Evolutionary conservation across 2,329 filamentous ascomycete species (phyloP).

Genomic region (Beauveria sp.): DNA sequence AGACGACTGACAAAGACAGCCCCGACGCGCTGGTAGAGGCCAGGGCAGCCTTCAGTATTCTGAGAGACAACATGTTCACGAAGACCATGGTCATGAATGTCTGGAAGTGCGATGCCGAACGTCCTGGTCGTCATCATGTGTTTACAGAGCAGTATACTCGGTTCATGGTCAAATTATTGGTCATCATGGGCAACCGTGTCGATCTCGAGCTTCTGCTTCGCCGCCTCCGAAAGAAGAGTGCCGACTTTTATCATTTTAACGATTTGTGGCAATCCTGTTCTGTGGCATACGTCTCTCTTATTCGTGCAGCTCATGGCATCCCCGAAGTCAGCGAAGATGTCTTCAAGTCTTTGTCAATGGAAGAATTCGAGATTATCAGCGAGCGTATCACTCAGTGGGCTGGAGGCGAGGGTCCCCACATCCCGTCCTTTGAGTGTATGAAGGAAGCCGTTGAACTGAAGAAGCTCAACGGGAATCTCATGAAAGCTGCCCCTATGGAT

Average conservation of each 20-base stretch:
- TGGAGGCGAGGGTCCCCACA: constrained; percentile 27
- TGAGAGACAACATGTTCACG: constrained; percentile 68
- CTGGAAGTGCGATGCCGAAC: constrained; percentile 86
- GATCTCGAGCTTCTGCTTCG: constrained; percentile 73
- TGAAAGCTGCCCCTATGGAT: constrained; percentile 80
- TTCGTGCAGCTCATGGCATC: constrained; percentile 42
- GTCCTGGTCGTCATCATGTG: constrained; percentile 78
- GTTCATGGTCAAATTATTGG: constrained; percentile 70
- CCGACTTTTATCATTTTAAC: constrained; percentile 60
- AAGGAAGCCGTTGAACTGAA: constrained; percentile 53
- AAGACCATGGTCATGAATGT: constrained; percentile 94
- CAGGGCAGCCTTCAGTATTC: constrained; percentile 70
- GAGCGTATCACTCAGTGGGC: constrained; percentile 50
- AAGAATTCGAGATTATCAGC: constrained; percentile 51
- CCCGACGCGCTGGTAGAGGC: constrained; percentile 55
- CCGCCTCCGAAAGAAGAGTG: constrained; percentile 71
- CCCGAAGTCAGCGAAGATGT: constrained; percentile 40
- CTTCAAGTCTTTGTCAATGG: constrained; percentile 45
- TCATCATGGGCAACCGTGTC: constrained; percentile 64
- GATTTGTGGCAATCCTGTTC: constrained; percentile 54
- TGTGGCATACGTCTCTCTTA: constrained; percentile 43
- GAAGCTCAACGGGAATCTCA: constrained; percentile 75
- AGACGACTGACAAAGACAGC: constrained; percentile 23
- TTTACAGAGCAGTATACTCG: constrained; percentile 82
- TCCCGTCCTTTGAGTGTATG: constrained; percentile 44